Conservation (phyloP, 1,139 yeast species). For the Blastobotrys capitulatus region DNA sequence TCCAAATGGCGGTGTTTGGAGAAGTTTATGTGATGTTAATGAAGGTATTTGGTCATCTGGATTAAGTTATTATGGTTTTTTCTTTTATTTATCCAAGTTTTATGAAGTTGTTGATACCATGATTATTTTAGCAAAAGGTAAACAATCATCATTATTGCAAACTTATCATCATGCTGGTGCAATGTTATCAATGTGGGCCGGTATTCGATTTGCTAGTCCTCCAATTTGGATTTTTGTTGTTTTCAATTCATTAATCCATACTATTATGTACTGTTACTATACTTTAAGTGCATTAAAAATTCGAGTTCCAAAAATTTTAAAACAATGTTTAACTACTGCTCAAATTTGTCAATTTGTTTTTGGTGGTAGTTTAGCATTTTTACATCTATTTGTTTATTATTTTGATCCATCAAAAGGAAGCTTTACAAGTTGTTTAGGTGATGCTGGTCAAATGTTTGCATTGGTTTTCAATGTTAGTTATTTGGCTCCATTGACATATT, state of each 20-base stretch:
- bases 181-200: conserved; percentile 81
- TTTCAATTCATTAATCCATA: conserved; percentile 71
- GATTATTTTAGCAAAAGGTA: conserved; percentile 63
- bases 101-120: conserved; percentile 69
- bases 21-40: conserved; percentile 56
- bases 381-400: conserved; percentile 58
- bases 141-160: conserved; percentile 62
- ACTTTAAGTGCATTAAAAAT: conserved; percentile 58
- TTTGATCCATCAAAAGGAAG: conserved; percentile 45
- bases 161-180: conserved; percentile 82
- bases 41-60: conserved; percentile 57
- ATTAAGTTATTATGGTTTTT: conserved; percentile 56
- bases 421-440: conserved; percentile 50
- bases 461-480: conserved; percentile 58
- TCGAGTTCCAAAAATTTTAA: conserved; percentile 53
- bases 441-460: conserved; percentile 61
- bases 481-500: conserved; percentile 63
- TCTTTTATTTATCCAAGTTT: conserved; percentile 66
- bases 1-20: conserved; percentile 41
- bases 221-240: conserved; percentile 81
- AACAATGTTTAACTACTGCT: conserved; percentile 57
- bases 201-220: conserved; percentile 63
- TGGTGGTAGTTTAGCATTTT: conserved; percentile 64
- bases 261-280: conserved; percentile 72
- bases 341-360: conserved; percentile 66